Percentiles rank a stretch among this genome's conserved stretches.
Evolutionary conservation across 129 eudicot genomes (phyloP).

Genomic region (Erigeron canadensis): DNA sequence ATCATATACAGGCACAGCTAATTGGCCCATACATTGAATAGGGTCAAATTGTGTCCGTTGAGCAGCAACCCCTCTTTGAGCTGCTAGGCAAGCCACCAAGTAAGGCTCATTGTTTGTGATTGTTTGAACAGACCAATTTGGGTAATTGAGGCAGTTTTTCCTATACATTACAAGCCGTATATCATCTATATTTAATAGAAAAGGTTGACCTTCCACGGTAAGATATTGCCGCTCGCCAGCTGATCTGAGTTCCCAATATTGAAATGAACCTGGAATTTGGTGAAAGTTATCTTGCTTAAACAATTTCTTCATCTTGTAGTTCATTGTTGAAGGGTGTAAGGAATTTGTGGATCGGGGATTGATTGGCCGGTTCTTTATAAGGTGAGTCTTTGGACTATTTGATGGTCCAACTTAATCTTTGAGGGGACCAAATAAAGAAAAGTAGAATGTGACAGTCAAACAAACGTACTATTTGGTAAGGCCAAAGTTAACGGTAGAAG

Average conservation of each 20-base stretch:
- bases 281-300: too few relatives aligned
- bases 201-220: background rate
- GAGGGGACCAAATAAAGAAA: too few relatives aligned
- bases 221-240: background rate
- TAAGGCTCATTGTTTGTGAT: background rate
- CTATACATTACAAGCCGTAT: background rate
- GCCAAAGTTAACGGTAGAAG: too few relatives aligned
- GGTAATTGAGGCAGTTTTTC: background rate
- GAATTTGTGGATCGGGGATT: too few relatives aligned
- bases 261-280: background rate
- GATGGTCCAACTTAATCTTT: too few relatives aligned
- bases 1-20: conserved; percentile 2
- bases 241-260: background rate
- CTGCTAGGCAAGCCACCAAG: background rate
- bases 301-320: too few relatives aligned
- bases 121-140: background rate
- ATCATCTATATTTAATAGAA: background rate
- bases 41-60: background rate
- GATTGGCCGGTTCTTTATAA: too few relatives aligned
- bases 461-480: too few relatives aligned
- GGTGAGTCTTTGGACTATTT: too few relatives aligned
- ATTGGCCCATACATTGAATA: background rate
- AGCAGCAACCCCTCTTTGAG: background rate
- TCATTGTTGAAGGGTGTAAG: too few relatives aligned
- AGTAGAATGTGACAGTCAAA: too few relatives aligned